Evolutionary conservation across 768 basidiomycete species (phyloP).

Genomic region (Amanita fuliginea): DNA sequence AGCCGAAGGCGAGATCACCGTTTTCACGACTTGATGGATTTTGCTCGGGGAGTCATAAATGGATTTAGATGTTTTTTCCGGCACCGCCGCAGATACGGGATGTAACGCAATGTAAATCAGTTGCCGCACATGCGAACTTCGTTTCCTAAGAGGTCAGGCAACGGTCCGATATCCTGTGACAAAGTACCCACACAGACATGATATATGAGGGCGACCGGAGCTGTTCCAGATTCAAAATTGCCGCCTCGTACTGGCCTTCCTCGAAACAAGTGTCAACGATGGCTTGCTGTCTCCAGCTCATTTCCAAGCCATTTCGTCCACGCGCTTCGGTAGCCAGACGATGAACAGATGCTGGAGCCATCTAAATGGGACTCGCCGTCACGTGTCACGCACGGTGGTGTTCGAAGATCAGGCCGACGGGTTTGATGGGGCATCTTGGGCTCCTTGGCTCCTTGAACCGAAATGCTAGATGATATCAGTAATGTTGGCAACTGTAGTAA

Average conservation of each 20-base stretch:
- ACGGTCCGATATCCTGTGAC: neutral
- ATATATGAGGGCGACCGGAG: conserved; percentile 45
- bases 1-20: conserved; percentile 32
- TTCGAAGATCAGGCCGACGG: neutral
- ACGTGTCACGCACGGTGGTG: neutral
- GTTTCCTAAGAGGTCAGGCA: conserved; percentile 7
- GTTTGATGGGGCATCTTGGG: neutral
- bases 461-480: neutral
- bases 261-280: conserved; percentile 67
- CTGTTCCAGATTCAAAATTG: conserved; percentile 50
- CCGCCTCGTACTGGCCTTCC: conserved; percentile 66
- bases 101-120: conserved; percentile 64
- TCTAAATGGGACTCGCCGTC: neutral
- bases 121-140: conserved; percentile 54
- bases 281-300: conserved; percentile 3
- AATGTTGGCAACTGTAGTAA: neutral
- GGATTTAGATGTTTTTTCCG: conserved; percentile 13
- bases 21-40: conserved; percentile 23
- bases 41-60: conserved; percentile 39
- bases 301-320: neutral
- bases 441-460: neutral
- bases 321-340: neutral
- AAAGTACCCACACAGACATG: conserved; percentile 42
- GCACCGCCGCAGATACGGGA: conserved; percentile 22
- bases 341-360: neutral